phyloP scores from a whole-genome alignment of 2,329 filamentous ascomycete species.

The Colletotrichum agaves region DNA sequence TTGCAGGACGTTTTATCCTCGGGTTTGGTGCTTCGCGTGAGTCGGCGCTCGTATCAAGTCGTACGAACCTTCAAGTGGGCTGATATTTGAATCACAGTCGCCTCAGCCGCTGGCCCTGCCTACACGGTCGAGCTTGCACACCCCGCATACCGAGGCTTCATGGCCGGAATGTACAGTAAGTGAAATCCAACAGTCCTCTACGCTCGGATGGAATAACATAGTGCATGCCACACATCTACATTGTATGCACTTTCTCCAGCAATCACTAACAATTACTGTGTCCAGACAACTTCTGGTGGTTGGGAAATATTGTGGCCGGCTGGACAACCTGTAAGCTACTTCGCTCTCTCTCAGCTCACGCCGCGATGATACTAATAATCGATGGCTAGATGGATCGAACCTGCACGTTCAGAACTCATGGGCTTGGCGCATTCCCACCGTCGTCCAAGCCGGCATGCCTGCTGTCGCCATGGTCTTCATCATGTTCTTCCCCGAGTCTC shows the following conservation, averaged over 20 bases:
- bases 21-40: slow-evolving; percentile 63
- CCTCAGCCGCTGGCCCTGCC: slow-evolving; percentile 67
- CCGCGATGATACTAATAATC: too few species aligned
- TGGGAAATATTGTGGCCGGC: slow-evolving; percentile 65
- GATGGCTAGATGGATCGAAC: slow-evolving; percentile 48
- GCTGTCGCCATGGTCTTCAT: slow-evolving; percentile 69
- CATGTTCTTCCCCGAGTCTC: slow-evolving; percentile 75
- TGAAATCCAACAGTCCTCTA: slow-evolving; percentile 42
- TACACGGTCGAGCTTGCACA: slow-evolving; percentile 73
- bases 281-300: slow-evolving; percentile 55
- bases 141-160: slow-evolving; percentile 65
- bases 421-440: slow-evolving; percentile 69
- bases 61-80: neutral
- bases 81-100: slow-evolving; percentile 47
- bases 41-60: neutral
- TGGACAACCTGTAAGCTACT: slow-evolving; percentile 54
- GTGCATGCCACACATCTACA: too few species aligned
- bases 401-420: slow-evolving; percentile 46
- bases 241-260: too few species aligned
- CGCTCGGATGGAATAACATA: too few species aligned
- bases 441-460: slow-evolving; percentile 57
- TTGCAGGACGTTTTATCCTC: slow-evolving; percentile 47
- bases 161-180: slow-evolving; percentile 64
- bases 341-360: too few species aligned
- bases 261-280: slow-evolving; percentile 32